These are phyloP conservation scores for Phaffia australis DNA, from an alignment of 768 basidiomycete species.

Conservation along the genomic window DNA sequence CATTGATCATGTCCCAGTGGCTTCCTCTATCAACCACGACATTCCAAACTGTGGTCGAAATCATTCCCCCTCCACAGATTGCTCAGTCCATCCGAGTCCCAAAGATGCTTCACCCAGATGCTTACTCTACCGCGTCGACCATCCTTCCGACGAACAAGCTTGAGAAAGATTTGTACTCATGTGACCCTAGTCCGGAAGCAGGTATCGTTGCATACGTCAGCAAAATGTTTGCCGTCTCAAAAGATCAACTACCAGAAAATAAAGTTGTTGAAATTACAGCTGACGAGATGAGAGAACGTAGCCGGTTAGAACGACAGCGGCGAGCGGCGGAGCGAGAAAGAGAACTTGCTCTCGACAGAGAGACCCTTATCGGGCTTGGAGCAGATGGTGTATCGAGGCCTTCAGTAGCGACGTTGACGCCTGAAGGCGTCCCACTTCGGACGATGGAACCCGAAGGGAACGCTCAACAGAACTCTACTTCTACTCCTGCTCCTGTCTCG, in stretches of 20 bases:
- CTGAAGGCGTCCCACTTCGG: neutral
- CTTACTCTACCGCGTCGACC: constrained; percentile 40
- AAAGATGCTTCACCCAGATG: constrained; percentile 78
- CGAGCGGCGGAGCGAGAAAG: constrained; percentile 29
- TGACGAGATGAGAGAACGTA: constrained; percentile 66
- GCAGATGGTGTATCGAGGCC: constrained; percentile 18
- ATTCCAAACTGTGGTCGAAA: constrained; percentile 81
- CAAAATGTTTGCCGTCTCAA: constrained; percentile 94
- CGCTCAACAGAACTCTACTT: neutral
- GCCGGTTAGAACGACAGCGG: constrained; percentile 42
- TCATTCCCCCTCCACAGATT: constrained; percentile 74
- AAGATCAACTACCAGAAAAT: constrained; percentile 71
- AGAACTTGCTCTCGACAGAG: constrained; percentile 24
- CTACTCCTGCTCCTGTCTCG: neutral
- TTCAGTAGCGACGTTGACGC: constrained; percentile 10
- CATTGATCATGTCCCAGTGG: constrained; percentile 88
- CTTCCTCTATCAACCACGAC: constrained; percentile 83
- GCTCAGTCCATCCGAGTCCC: constrained; percentile 78
- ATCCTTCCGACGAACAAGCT: constrained; percentile 63
- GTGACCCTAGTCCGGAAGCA: constrained; percentile 50
- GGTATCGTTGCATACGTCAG: constrained; percentile 77
- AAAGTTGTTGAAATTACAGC: constrained; percentile 65
- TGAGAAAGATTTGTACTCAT: constrained; percentile 70
- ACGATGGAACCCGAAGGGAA: neutral
- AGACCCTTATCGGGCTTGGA: constrained; percentile 17